Conservation (phyloP, 352 stramenopile species). For the Pythium sp. region DNA sequence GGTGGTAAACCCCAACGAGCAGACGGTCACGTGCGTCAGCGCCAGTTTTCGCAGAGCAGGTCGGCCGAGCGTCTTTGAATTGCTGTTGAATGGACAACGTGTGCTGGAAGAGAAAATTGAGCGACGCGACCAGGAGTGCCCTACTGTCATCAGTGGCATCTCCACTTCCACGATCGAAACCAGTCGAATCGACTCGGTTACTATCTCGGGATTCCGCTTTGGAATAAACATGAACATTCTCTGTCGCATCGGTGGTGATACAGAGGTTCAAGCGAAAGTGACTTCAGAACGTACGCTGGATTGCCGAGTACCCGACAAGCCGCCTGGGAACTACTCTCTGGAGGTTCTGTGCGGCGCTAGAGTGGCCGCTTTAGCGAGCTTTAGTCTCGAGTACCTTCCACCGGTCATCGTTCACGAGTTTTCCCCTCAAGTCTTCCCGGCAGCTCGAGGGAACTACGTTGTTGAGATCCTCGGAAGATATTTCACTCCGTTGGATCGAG, state of each 20-base stretch:
- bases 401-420: slow-evolving; percentile 20
- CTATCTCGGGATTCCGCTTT: slow-evolving; percentile 29
- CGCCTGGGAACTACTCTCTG: slow-evolving; percentile 37
- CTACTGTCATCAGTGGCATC: slow-evolving; percentile 17
- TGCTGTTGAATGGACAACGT: slow-evolving; percentile 17
- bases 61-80: slow-evolving; percentile 14
- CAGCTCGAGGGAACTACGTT: slow-evolving; percentile 11
- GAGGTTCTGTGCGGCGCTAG: slow-evolving; percentile 21
- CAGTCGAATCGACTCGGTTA: slow-evolving; percentile 20
- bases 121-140: slow-evolving; percentile 16
- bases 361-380: slow-evolving; percentile 12
- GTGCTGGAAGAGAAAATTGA: slow-evolving; percentile 20
- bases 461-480: slow-evolving; percentile 26
- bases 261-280: slow-evolving; percentile 14
- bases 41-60: not conserved
- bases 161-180: slow-evolving; percentile 16
- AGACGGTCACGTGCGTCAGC: not conserved
- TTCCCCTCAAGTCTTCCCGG: slow-evolving; percentile 21
- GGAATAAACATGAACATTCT: slow-evolving; percentile 23
- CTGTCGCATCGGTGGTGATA: slow-evolving; percentile 20
- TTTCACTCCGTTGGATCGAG: slow-evolving; percentile 22
- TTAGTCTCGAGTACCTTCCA: slow-evolving; percentile 26
- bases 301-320: slow-evolving; percentile 26
- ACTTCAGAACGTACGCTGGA: slow-evolving; percentile 24
- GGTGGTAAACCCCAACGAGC: not conserved